phyloP scores from a whole-genome alignment of 495 filamentous ascomycete species.

The Neurospora discreta region DNA sequence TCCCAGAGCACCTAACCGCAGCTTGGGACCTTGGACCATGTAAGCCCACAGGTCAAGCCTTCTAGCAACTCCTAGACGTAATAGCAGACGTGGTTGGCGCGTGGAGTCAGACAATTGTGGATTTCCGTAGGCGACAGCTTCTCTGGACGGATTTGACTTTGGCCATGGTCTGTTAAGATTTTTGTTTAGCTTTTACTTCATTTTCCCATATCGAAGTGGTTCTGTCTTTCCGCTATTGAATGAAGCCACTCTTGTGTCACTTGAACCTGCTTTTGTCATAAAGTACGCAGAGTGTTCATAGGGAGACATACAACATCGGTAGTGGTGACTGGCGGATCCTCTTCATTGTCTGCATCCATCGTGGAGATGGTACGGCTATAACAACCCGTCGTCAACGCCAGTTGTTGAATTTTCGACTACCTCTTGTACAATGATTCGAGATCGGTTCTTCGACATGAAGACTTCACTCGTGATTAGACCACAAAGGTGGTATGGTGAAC shows the following conservation, averaged over 20 bases:
- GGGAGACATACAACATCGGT: background rate
- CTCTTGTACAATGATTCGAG: no score
- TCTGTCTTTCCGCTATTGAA: background rate
- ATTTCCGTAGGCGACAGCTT: background rate
- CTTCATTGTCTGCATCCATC: background rate
- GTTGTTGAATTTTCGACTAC: background rate
- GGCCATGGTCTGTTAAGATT: background rate
- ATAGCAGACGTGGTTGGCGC: background rate
- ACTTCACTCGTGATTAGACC: background rate
- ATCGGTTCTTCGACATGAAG: background rate
- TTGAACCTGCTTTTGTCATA: background rate
- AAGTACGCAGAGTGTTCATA: background rate
- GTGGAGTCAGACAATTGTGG: background rate
- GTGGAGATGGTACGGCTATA: background rate
- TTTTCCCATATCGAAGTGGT: background rate
- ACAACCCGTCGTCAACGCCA: background rate
- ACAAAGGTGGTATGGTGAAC: background rate
- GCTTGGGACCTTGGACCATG: background rate
- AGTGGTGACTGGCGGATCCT: background rate
- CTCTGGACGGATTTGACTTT: background rate
- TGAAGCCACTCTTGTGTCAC: background rate
- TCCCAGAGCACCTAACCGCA: background rate
- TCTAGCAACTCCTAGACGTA: background rate
- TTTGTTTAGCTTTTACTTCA: background rate
- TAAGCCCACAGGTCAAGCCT: background rate